Percentiles rank a stretch among this genome's conserved stretches.
phyloP scores from a whole-genome alignment of 2,329 filamentous ascomycete genomes.

The Fonsecaea pedrosoi region DNA sequence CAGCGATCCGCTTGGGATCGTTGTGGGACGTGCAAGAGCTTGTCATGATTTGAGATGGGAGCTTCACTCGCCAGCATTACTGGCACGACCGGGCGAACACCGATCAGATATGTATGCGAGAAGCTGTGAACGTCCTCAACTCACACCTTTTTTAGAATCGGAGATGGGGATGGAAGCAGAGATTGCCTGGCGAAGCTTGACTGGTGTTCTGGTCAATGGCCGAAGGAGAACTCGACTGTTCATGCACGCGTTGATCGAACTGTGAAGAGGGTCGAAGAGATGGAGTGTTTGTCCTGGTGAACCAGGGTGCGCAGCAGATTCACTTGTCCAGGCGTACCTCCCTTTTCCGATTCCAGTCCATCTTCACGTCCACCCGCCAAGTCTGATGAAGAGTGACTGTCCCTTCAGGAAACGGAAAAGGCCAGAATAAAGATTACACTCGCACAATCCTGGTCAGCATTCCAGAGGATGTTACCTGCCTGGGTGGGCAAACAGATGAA shows the following conservation, averaged over 20 bases:
- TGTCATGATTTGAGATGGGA: not conserved
- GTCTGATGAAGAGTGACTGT: not conserved
- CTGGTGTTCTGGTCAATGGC: not conserved
- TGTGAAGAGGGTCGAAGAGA: too few species aligned
- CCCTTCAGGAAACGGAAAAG: not conserved
- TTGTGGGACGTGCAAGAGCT: not conserved
- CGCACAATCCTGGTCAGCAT: not conserved
- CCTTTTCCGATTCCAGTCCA: not conserved
- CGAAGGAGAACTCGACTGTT: not conserved
- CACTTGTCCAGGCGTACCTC: not conserved
- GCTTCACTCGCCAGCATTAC: not conserved
- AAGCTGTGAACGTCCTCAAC: not conserved
- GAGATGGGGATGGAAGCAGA: not conserved
- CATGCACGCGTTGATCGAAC: not conserved
- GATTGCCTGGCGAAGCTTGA: not conserved
- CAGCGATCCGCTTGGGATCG: not conserved
- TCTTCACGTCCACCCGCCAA: not conserved
- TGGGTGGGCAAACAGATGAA: not conserved
- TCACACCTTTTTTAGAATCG: not conserved
- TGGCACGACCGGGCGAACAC: not conserved
- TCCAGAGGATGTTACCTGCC: not conserved
- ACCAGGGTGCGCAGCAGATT: not conserved
- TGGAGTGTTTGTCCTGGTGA: too few species aligned
- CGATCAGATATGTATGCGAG: not conserved
- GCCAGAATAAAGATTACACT: not conserved